phyloP scores from a whole-genome alignment of 805 yeast genomes.

The Pichia manshurica region DNA sequence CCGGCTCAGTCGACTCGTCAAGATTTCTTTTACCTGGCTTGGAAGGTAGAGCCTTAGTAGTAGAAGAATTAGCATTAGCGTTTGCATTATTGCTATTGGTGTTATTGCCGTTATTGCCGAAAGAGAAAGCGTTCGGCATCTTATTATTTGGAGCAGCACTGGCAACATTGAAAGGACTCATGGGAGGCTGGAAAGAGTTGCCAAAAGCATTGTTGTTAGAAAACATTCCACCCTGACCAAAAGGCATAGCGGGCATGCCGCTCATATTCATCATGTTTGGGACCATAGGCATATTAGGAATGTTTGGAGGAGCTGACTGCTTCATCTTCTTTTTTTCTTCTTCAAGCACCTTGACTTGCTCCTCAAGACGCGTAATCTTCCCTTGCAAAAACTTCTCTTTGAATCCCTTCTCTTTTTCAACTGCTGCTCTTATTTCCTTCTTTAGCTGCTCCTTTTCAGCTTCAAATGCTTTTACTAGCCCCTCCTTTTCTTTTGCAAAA shows the following conservation, averaged over 20 bases:
- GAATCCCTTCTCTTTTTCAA: slow-evolving; percentile 54
- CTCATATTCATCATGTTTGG: slow-evolving; percentile 7
- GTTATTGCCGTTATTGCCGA: background rate
- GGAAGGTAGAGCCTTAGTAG: slow-evolving; percentile 1
- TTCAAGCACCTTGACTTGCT: slow-evolving; percentile 27
- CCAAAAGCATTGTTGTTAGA: background rate
- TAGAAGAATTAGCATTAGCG: background rate
- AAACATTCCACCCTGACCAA: background rate
- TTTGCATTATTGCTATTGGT: background rate
- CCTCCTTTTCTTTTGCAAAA: slow-evolving; percentile 18
- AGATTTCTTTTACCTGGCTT: slow-evolving; percentile 20
- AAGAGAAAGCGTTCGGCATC: background rate
- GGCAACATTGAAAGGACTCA: background rate
- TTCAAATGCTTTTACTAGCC: slow-evolving; percentile 20
- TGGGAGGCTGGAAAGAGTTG: background rate
- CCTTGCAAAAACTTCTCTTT: slow-evolving; percentile 48
- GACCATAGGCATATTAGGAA: slow-evolving; percentile 3
- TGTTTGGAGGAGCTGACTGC: background rate
- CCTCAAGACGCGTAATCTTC: slow-evolving; percentile 48
- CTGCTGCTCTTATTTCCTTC: slow-evolving; percentile 42
- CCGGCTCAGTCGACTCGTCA: slow-evolving; percentile 16
- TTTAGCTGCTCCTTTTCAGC: slow-evolving; percentile 34
- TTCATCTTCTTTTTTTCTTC: background rate
- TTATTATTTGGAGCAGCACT: background rate
- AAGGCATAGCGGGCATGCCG: slow-evolving; percentile 6